Evolutionary conservation across 805 yeast genomes (phyloP), one percentile per base, ranked within the genome.

Genomic region (Candida verbasci): DNA sequence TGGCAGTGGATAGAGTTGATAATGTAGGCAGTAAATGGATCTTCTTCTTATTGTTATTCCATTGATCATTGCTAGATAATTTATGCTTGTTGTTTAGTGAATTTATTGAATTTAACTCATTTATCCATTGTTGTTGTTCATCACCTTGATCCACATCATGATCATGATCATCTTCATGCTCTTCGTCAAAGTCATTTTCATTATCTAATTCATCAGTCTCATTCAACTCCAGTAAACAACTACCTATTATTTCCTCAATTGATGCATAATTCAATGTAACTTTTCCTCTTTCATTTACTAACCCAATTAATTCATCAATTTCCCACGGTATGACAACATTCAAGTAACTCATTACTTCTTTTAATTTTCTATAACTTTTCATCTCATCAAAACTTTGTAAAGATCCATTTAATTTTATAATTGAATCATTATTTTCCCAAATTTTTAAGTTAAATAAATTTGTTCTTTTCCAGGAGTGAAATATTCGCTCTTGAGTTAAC

Each of bases 261-360:
- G 83, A 76, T 9, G 73, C 62, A 46, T 78, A 80, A 29, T 66
- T 62, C 10, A 66, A 48, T 1, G 69, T 63, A 14, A 66, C 61
- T 39, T 66, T 66, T 5, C 60, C 61, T 26, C 69, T 40, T 45
- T 66, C 72, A 43, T 66, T 66, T 2, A 66, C 69, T 21, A 80
- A 55, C 26, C 78, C 80, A 30, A 78, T 45, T 25, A 80, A 52
- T 42, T 74, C 73, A 33, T 72, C 72, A 20, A 72, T 60, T 37
- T 76, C 78, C 85, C 85, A 80, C 17, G 76, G 70, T 35, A 74
- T 66, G 10, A 60, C 68, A 11, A 76, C 80, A 35, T 65, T 62
- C n/a, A 74, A 60, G 35, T 61, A 57, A 16, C 58, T 52, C 52
- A 79, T 77, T n/a, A 72, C 50, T 17, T 60, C 62, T 6, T 53